A percentile compares a stretch with the other conserved stretches of the same genome.
phyloP scores from a whole-genome alignment of 805 yeast genomes.

The Saccharomycopsis malanga region DNA sequence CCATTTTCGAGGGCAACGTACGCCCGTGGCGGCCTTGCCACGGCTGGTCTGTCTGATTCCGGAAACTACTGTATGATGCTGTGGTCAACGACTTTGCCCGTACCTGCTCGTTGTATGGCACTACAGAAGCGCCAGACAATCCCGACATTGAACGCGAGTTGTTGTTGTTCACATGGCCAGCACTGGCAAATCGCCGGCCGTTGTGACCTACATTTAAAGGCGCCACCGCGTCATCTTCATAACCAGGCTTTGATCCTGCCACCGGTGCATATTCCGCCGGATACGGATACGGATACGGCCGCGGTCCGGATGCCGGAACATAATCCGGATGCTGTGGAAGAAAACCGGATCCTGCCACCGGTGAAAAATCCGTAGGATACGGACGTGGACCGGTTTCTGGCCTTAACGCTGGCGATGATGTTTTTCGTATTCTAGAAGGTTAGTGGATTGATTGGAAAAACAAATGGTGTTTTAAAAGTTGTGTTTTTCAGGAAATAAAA shows the following conservation, averaged over 20 bases:
- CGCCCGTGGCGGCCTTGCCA: not conserved
- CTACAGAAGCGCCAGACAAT: not conserved
- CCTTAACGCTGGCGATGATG: too few species aligned
- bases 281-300: too few species aligned
- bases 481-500: too few species aligned
- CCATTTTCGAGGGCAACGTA: not conserved
- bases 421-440: too few species aligned
- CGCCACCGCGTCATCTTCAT: constrained; percentile 9
- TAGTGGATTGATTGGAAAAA: too few species aligned
- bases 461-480: too few species aligned
- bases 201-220: constrained; percentile 9
- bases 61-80: not conserved
- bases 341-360: too few species aligned
- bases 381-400: too few species aligned
- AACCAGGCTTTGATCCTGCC: not conserved
- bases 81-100: constrained; percentile 15
- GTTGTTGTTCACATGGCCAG: constrained; percentile 2
- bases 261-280: too few species aligned
- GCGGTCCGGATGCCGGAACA: too few species aligned
- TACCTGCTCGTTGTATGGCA: not conserved
- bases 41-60: not conserved
- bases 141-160: constrained; percentile 1
- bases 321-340: too few species aligned
- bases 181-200: constrained; percentile 5
- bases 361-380: too few species aligned